Percentiles rank a stretch among this genome's conserved stretches.
Evolutionary conservation across 495 filamentous ascomycete genomes (phyloP).

Genomic region (Penicillium cosmopolitanum): DNA sequence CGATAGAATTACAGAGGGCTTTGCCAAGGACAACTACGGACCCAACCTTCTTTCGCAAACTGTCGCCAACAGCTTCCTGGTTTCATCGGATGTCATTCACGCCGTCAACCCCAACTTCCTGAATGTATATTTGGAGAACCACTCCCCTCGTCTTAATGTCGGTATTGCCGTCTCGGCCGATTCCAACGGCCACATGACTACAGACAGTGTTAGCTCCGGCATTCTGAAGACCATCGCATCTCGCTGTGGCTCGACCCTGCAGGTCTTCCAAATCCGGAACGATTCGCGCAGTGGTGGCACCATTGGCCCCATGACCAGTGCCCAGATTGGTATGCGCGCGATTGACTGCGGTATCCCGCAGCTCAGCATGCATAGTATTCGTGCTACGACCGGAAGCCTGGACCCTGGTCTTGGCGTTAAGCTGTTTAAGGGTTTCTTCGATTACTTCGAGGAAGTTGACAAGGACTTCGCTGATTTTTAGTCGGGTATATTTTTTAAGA

Average conservation of each 20-base stretch:
- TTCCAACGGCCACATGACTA: constrained; percentile 90
- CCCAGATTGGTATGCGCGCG: constrained; percentile 78
- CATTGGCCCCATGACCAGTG: constrained; percentile 89
- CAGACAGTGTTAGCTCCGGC: constrained; percentile 78
- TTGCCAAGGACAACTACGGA: constrained; percentile 55
- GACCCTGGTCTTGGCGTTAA: constrained; percentile 90
- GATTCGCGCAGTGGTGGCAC: constrained; percentile 87
- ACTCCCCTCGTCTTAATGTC: constrained; percentile 86
- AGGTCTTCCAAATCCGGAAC: constrained; percentile 95
- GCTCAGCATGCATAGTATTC: constrained; percentile 91
- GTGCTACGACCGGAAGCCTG: constrained; percentile 82
- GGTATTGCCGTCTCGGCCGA: constrained; percentile 86
- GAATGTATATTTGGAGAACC: constrained; percentile 76
- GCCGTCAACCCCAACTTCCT: constrained; percentile 95
- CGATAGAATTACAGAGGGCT: constrained; percentile 76
- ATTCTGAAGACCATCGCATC: constrained; percentile 76
- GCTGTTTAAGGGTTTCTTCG: constrained; percentile 88
- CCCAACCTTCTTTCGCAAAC: constrained; percentile 78
- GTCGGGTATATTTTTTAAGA: background rate
- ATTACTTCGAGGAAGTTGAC: constrained; percentile 86
- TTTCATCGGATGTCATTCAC: constrained; percentile 92
- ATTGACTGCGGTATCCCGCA: constrained; percentile 93
- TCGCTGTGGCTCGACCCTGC: constrained; percentile 67
- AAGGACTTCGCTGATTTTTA: constrained; percentile 69
- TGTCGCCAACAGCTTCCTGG: constrained; percentile 89